phyloP scores from a whole-genome alignment of 1,284 basidiomycete species.

The Melampsora abietis-canadensis region DNA sequence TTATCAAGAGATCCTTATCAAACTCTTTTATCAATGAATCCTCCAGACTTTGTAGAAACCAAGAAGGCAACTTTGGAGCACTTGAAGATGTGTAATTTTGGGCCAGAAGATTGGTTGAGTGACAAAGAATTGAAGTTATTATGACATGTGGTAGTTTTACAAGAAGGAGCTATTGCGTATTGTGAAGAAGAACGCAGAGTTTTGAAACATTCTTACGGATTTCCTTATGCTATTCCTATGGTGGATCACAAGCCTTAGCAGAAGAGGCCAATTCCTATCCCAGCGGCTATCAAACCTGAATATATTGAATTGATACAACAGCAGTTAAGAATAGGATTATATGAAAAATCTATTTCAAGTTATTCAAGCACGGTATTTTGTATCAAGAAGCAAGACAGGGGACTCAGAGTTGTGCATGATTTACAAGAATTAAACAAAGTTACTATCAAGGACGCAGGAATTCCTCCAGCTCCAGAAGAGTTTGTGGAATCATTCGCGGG shows the following conservation, averaged over 20 bases:
- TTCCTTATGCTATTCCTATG: slow-evolving; percentile 8
- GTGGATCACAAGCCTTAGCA: not conserved
- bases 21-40: not conserved
- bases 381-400: not conserved
- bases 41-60: not conserved
- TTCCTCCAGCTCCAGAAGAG: not conserved
- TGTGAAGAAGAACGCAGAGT: slow-evolving; percentile 3
- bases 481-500: not conserved
- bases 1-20: not conserved
- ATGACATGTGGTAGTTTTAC: not conserved
- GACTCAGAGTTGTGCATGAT: not conserved
- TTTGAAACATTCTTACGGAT: slow-evolving; percentile 2
- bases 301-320: slow-evolving; percentile 13
- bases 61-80: slow-evolving; percentile 4
- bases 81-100: slow-evolving; percentile 6
- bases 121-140: slow-evolving; percentile 10
- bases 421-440: slow-evolving; percentile 7
- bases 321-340: not conserved
- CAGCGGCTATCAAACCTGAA: not conserved
- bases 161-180: not conserved
- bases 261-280: slow-evolving; percentile 3
- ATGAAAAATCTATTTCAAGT: slow-evolving; percentile 7
- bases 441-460: slow-evolving; percentile 2
- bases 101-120: slow-evolving; percentile 6
- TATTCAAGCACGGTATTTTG: slow-evolving; percentile 16